A percentile compares a stretch with the other conserved stretches of the same genome.
phyloP scores from a whole-genome alignment of 345 rosid genomes.

The Dipteronia dyeriana region DNA sequence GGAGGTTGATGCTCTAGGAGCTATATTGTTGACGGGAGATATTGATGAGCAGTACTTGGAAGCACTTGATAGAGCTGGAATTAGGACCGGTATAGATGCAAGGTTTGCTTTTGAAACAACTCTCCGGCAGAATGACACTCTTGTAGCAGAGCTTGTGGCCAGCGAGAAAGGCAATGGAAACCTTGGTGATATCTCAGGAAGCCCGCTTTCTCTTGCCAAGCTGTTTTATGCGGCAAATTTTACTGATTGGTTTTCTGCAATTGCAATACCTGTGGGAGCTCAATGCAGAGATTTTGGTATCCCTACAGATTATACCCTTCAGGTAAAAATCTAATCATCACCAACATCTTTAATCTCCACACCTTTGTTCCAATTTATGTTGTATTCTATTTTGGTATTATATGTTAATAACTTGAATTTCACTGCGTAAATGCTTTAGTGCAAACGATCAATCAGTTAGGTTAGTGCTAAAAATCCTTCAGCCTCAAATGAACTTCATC shows the following conservation, averaged over 20 bases:
- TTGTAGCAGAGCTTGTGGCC: constrained; percentile 64
- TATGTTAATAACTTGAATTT: not conserved
- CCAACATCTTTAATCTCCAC: not conserved
- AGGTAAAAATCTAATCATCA: constrained; percentile 47
- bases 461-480: constrained; percentile 1
- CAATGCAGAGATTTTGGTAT: constrained; percentile 65
- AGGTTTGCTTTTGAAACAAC: constrained; percentile 69
- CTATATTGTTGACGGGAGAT: constrained; percentile 51
- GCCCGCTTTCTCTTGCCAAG: constrained; percentile 63
- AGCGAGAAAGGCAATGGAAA: constrained; percentile 39
- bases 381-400: not conserved
- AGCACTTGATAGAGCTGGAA: constrained; percentile 57
- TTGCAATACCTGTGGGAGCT: constrained; percentile 78
- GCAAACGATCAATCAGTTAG: not conserved
- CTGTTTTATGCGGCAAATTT: constrained; percentile 61
- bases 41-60: constrained; percentile 42
- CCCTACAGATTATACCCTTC: constrained; percentile 36
- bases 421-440: no score
- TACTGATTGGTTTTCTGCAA: constrained; percentile 66
- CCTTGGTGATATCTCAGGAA: constrained; percentile 35
- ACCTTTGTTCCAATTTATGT: not conserved
- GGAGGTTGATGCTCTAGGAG: constrained; percentile 72
- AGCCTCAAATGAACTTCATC: constrained; percentile 7
- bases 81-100: constrained; percentile 59
- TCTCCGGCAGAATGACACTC: constrained; percentile 54